Evolutionary conservation across 2,329 filamentous ascomycete genomes (phyloP), one percentile per base, ranked within the genome.

Genomic region (Tolypocladium capitatum): DNA sequence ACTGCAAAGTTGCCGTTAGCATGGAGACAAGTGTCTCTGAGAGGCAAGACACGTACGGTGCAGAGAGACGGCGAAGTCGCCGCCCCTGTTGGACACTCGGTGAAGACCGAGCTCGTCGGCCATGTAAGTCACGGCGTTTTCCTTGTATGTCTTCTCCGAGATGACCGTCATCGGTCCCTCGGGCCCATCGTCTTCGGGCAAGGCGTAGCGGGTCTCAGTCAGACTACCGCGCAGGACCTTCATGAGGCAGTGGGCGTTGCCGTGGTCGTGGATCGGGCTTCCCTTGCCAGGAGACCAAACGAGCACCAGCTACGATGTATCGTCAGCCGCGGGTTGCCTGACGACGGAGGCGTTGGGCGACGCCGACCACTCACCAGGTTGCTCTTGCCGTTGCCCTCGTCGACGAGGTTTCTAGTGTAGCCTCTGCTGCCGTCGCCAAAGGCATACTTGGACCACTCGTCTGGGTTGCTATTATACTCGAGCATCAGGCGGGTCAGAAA

Each of bases 161-260:
- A 81, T 83, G 49, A 85, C 65, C 50, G 70, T 61, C 65, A 85
- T 81, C 3, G 81, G 80, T 6, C 70, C 69, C 44, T 74, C 68
- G 44, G 72, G 66, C 44, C 66, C 63, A 31, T 57, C 52, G 21
- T 63, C 62, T 44, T 71, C 61, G 1, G 89, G 89, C 68, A 85
- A 89, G 46, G 76, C 75, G 65, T 87, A 95, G 50, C 86, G 77
- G 18, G 86, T 90, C 69, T 96, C 90, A 56, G 80, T 85, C 51
- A 95, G 70, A 52, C 73, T 76, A 42, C 90, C 90, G 56, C 80
- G 81, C 52, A 95, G 75, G 54, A 91, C 81, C 72, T 84, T 94
- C 87, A 95, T 95, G 56, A 95, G 72, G 66, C 90, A 96, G 63
- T 95, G 90, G 35, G 89, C 86, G 52, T 91, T 86, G 60, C 83